Conservation (phyloP, 768 basidiomycete species). For the Psilocybe sp. region DNA sequence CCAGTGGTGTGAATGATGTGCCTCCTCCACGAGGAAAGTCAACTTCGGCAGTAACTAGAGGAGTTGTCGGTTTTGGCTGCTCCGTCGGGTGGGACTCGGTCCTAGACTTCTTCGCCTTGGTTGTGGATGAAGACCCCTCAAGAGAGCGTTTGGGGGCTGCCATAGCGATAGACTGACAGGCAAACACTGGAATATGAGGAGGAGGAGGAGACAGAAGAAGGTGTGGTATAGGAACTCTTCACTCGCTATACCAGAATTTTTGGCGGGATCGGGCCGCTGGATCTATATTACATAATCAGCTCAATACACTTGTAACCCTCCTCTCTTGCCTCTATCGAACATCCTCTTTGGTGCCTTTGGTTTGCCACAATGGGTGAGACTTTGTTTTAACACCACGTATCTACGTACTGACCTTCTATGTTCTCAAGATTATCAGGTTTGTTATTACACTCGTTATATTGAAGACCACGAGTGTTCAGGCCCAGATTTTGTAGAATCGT, state of each 20-base stretch:
- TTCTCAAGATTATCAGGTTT: constrained; percentile 65
- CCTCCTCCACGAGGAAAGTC: constrained; percentile 98
- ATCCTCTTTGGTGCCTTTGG: constrained; percentile 1
- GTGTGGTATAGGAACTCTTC: background rate
- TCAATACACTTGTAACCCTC: no score
- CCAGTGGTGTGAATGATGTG: constrained; percentile 80
- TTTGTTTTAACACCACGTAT: background rate
- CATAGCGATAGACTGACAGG: constrained; percentile 23
- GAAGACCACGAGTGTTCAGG: constrained; percentile 10
- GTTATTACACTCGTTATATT: constrained; percentile 10
- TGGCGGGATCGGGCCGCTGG: constrained; percentile 20
- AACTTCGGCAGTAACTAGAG: constrained; percentile 60
- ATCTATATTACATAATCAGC: constrained; percentile 21
- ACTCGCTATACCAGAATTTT: constrained; percentile 22
- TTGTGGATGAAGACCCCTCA: constrained; percentile 48
- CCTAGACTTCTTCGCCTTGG: constrained; percentile 64
- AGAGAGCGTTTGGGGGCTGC: constrained; percentile 58
- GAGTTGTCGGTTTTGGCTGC: constrained; percentile 16
- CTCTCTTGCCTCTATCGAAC: background rate
- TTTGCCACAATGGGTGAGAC: constrained; percentile 34
- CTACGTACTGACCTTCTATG: constrained; percentile 1
- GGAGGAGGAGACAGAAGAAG: constrained; percentile 1
- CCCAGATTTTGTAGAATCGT: constrained; percentile 63
- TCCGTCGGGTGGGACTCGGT: constrained; percentile 27
- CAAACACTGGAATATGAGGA: background rate